These are phyloP conservation scores for Eucalyptus rudis DNA, from an alignment of 345 rosid genomes.

Conservation along the genomic window DNA sequence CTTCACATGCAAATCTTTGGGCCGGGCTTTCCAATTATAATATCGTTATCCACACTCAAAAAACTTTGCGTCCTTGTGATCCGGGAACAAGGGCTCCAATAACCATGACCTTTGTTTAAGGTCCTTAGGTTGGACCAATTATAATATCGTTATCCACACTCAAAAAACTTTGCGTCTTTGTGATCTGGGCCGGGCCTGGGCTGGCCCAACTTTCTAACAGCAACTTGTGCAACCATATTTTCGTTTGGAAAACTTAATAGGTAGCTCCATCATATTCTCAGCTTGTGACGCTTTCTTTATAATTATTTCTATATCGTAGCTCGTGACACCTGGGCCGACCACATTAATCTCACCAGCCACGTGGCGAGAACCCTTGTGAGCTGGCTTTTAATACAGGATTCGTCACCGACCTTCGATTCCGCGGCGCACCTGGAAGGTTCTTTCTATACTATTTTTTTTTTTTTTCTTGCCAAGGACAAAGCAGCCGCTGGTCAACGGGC, in stretches of 20 bases:
- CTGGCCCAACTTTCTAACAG: neutral
- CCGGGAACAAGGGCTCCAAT: no score
- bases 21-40: neutral
- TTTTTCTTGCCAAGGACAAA: neutral
- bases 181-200: neutral
- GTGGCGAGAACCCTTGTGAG: neutral
- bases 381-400: neutral
- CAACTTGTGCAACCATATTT: neutral
- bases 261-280: neutral
- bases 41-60: neutral
- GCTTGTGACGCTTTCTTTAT: neutral
- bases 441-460: no score
- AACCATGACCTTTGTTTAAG: no score
- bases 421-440: neutral
- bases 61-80: neutral
- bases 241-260: neutral
- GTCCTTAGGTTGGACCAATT: neutral
- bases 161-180: neutral
- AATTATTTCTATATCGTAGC: neutral
- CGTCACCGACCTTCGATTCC: neutral
- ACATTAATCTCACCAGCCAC: neutral
- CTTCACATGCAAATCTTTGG: neutral
- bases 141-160: neutral
- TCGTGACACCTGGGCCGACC: neutral
- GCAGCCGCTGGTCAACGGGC: neutral